Conservation (phyloP, 1,139 yeast species). For the Taphrina flavorubra region DNA sequence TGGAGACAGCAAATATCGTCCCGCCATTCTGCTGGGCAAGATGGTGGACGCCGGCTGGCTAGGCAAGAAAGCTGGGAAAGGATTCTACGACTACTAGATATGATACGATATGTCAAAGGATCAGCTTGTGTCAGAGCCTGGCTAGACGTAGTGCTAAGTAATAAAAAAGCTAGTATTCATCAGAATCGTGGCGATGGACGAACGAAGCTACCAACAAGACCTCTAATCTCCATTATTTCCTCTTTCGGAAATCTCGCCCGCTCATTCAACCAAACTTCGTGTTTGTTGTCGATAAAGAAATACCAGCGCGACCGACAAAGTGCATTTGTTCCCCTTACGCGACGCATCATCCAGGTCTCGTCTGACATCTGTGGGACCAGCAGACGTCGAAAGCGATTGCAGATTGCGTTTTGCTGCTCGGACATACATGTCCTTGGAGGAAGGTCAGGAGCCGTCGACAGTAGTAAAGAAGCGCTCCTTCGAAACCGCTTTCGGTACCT, state of each 20-base stretch:
- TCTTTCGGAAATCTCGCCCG: neutral
- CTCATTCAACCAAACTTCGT: neutral
- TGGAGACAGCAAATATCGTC: conserved; percentile 56
- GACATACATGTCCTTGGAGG: conserved; percentile 22
- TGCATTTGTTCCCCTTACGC: neutral
- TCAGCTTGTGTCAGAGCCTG: neutral
- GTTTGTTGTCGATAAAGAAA: conserved; percentile 9
- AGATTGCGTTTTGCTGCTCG: neutral
- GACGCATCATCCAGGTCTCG: too few species aligned
- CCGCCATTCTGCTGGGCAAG: conserved; percentile 53
- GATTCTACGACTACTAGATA: conserved; percentile 54
- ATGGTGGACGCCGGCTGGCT: conserved; percentile 57
- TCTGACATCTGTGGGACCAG: too few species aligned
- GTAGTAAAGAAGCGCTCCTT: conserved; percentile 10
- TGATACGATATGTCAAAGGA: neutral
- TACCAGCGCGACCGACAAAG: conserved; percentile 1
- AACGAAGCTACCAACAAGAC: too few species aligned
- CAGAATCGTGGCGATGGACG: neutral
- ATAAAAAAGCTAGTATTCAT: neutral
- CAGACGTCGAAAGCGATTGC: too few species aligned
- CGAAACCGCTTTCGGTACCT: conserved; percentile 10
- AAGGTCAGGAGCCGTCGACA: conserved; percentile 11
- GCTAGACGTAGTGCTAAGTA: neutral
- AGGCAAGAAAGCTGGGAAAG: conserved; percentile 56
- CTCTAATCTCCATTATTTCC: neutral